These are phyloP conservation scores for Aspergillus tanneri DNA, from an alignment of 2,329 filamentous ascomycete genomes.

Conservation along the genomic window DNA sequence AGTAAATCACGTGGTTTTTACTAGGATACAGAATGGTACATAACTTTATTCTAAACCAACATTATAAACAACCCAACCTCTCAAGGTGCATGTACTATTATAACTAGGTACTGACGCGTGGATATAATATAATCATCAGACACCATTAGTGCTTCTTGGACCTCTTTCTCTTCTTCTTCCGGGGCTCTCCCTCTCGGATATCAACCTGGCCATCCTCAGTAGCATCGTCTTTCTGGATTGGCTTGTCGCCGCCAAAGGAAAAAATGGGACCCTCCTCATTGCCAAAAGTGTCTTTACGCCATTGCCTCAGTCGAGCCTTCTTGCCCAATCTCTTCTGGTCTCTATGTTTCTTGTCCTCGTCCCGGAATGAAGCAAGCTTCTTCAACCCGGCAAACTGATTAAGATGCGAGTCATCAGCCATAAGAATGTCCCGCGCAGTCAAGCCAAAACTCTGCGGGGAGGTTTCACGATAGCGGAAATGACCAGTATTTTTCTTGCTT, in stretches of 20 bases:
- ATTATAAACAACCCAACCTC: neutral
- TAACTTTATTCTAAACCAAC: no score
- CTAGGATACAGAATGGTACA: no score
- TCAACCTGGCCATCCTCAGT: conserved; percentile 37
- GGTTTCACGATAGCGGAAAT: conserved; percentile 92
- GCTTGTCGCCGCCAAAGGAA: conserved; percentile 28
- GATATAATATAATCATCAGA: neutral
- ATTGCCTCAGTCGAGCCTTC: conserved; percentile 85
- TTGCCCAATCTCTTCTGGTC: conserved; percentile 88
- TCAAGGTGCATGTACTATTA: neutral
- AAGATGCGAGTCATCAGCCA: conserved; percentile 78
- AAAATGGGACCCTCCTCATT: conserved; percentile 53
- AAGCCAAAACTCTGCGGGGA: conserved; percentile 88
- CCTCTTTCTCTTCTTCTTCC: conserved; percentile 47
- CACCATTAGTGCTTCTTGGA: conserved; percentile 43
- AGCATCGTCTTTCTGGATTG: conserved; percentile 20
- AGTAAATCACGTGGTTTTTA: no score
- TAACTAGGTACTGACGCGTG: neutral
- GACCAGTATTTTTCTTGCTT: conserved; percentile 51
- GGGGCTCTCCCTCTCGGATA: conserved; percentile 42
- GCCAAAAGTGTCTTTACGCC: conserved; percentile 70
- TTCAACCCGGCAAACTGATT: conserved; percentile 93
- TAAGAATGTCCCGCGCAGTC: conserved; percentile 84
- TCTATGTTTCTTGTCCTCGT: conserved; percentile 81
- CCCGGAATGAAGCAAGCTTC: conserved; percentile 87